Conservation (phyloP, 2,329 filamentous ascomycete species). For the Cyanodermella asteris region DNA sequence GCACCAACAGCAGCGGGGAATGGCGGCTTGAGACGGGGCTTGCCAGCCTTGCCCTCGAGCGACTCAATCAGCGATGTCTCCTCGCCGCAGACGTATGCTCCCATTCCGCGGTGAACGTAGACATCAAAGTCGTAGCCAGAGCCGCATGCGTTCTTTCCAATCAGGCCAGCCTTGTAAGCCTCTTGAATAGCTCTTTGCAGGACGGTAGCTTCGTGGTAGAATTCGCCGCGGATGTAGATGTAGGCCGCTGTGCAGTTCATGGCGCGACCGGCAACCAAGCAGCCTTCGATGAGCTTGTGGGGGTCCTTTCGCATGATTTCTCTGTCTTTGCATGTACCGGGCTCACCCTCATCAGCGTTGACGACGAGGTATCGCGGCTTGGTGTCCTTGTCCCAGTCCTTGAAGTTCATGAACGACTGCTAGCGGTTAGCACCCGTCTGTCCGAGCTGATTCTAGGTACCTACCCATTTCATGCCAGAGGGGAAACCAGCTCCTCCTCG, state of each 20-base stretch:
- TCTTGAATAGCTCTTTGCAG: conserved; percentile 93
- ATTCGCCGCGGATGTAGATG: conserved; percentile 98
- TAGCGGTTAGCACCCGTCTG: conserved; percentile 5
- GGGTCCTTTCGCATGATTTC: conserved; percentile 99
- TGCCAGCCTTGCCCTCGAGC: conserved; percentile 93
- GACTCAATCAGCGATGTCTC: conserved; percentile 97
- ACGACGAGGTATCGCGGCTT: conserved; percentile 94
- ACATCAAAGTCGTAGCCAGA: conserved; percentile 97
- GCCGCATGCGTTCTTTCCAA: conserved; percentile 94
- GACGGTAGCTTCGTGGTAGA: conserved; percentile 84
- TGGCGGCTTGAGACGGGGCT: conserved; percentile 93
- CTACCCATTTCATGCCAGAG: conserved; percentile 95
- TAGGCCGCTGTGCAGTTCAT: conserved; percentile 99
- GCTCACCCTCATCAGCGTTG: conserved; percentile 96
- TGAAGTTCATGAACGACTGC: conserved; percentile 99
- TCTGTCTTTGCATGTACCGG: conserved; percentile 96
- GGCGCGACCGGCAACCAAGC: conserved; percentile 80
- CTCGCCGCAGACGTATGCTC: conserved; percentile 94
- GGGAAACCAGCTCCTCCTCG: conserved; percentile 96
- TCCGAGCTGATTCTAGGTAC: conserved; percentile 13
- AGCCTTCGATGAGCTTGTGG: conserved; percentile 96
- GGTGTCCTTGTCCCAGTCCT: conserved; percentile 94
- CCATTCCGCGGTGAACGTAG: conserved; percentile 87
- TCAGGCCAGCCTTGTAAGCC: conserved; percentile 80
- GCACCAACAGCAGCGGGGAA: conserved; percentile 95